Percentiles rank a stretch among this genome's conserved stretches.
Evolutionary conservation across 257 asterid genomes (phyloP).

Genomic region (Haberlea rhodopensis): DNA sequence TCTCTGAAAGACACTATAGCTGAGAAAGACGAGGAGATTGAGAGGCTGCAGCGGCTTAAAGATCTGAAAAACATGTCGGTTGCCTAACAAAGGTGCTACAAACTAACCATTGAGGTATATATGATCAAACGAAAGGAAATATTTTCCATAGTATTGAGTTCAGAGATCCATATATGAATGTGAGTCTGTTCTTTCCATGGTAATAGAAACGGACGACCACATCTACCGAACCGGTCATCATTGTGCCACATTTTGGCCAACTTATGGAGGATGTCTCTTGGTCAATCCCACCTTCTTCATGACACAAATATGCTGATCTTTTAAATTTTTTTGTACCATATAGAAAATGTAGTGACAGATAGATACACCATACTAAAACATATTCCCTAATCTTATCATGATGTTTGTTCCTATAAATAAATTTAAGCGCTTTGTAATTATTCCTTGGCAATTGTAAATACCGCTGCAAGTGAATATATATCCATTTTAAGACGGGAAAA

Average conservation of each 20-base stretch:
- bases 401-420: neutral
- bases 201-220: too few species aligned
- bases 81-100: slow-evolving; percentile 32
- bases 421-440: neutral
- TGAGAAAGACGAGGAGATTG: slow-evolving; percentile 83
- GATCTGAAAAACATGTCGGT: slow-evolving; percentile 35
- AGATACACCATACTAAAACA: neutral
- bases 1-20: slow-evolving; percentile 82
- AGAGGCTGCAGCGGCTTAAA: slow-evolving; percentile 51
- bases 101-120: slow-evolving; percentile 49
- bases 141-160: neutral
- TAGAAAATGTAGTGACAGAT: neutral
- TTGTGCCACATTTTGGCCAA: neutral
- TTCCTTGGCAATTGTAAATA: neutral
- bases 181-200: neutral
- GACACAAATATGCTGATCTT: neutral
- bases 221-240: too few species aligned
- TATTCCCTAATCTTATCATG: too few species aligned
- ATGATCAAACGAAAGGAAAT: neutral
- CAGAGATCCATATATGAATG: too few species aligned
- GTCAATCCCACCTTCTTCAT: neutral
- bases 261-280: neutral
- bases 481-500: neutral
- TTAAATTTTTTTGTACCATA: neutral
- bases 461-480: neutral